Base-by-base conservation (phyloP, 768 basidiomycete species). In the Tricholoma furcatifolium region DNA sequence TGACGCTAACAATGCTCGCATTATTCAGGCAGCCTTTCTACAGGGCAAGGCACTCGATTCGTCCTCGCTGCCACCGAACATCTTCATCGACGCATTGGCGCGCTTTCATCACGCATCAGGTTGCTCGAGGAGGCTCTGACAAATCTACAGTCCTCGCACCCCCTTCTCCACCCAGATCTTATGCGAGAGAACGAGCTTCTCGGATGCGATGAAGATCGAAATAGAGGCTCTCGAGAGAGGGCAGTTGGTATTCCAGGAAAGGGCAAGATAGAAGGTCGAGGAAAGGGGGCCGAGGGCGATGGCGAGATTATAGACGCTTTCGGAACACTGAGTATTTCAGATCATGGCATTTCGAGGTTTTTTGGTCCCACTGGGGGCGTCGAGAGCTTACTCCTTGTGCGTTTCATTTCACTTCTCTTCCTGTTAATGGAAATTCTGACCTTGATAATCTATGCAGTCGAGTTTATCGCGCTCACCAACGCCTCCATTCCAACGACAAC, bases 11-110 rank as follows among this genome's bases (percentile, higher is more conserved):
- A 34, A 42, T 32, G 21, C 38, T 30, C 6, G 43, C 35, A 24
- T 21, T 5, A 40, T 43, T 39, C 48, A 56, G 85, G 85, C 20
- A 87, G 84, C 60, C 71, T 89, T n/a, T 80, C 87, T 0, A 88
- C 87, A n/a, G 87, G 87, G 11, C 84, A 89, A 67, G 86, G 86
- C 54, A 87, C 86, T 50, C 78, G 88, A 1, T 83, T 83, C 54
- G 83, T 85, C 14, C 71, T 85, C 35, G 84, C 84, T 4, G 83
- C 81, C 9, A 85, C 84, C 6, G 84, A 83, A 61, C 84, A 85
- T 45, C 77, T 85, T 15, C 83, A 87, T 65, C 74, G 74, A 39
- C 77, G 76, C 45, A 81, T 85, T 47, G 60, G 77, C 8, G 70
- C 70, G 51, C 77, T 87, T 67, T 71, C 75, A 55, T 69, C 72